Evolutionary conservation across 768 basidiomycete species (phyloP), one percentile per base, ranked within the genome.

Genomic region (Pisolithus tinctorius): DNA sequence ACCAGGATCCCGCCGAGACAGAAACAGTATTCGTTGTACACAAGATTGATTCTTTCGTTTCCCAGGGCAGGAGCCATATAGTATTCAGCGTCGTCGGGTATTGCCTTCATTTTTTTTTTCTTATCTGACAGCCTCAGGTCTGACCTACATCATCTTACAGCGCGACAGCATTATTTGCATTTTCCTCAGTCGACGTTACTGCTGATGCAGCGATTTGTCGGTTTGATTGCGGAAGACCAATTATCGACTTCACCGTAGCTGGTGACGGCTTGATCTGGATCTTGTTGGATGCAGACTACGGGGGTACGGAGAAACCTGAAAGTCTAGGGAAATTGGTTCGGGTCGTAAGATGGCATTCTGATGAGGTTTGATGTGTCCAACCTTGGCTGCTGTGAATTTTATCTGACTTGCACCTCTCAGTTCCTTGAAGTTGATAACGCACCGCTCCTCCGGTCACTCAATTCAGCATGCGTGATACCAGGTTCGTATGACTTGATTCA

Each of bases 41-140:
- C 31, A 78, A 72, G 54, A 81, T 92, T 44, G 69, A 65, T 26
- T 79, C 81, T 5, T 58, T 79, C 6, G 52, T 71, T 6, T 64
- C 71, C 3, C 66, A 65, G 7, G 63, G 60, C 4, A 66, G 68
- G 11, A 65, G 62, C 4, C 67, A 74, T 54, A 56, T 89, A 13
- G 53, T 90, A 5, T 92, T 91, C 63, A 84, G 73, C 52, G 86
- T 75, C 5, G 74, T 88, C 48, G 89, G 90, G 90, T 92, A 58
- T 34, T 5, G 14, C 34, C 13, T 34, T 11, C 34, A 4, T 5
- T 34, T 34, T 34, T 34, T 13, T 13, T 34, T 34, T 14, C 34
- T 34, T 34, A 11, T 34, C 34, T 14, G 34, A 13, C 34, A 34
- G 34, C 13, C 11, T 34, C 34, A 13, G 10, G 13, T 34, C 34